Conservation (phyloP, 352 stramenopile genomes). For the Phytopythium helicoides region DNA sequence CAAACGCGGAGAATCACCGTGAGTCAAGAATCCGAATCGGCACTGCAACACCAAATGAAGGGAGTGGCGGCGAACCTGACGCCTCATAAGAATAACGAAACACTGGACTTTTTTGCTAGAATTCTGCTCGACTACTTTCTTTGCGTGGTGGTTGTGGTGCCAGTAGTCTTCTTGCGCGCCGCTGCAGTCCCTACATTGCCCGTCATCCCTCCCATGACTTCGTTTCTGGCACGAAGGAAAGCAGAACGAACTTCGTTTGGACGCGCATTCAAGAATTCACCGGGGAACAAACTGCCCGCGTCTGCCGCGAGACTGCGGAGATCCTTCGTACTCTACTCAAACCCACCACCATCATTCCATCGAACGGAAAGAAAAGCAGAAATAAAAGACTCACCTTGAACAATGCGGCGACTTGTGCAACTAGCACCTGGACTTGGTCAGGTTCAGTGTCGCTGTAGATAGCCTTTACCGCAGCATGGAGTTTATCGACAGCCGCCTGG, state of each 20-base stretch:
- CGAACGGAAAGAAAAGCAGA: too few relatives aligned
- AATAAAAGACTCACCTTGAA: constrained; percentile 87
- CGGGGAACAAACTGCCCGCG: constrained; percentile 65
- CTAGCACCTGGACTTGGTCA: constrained; percentile 51
- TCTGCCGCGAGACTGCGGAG: constrained; percentile 83
- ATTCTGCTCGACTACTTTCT: constrained; percentile 1
- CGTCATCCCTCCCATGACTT: constrained; percentile 28
- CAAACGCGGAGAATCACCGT: not conserved
- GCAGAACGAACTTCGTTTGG: constrained; percentile 46
- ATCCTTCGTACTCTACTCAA: constrained; percentile 69
- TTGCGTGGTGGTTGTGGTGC: not conserved
- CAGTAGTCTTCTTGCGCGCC: constrained; percentile 3
- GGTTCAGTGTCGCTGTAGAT: constrained; percentile 85
- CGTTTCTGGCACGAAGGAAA: constrained; percentile 58
- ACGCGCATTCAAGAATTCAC: constrained; percentile 77
- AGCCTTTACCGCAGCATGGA: constrained; percentile 48
- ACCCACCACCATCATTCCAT: too few relatives aligned
- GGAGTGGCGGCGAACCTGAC: not conserved
- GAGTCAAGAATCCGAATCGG: not conserved
- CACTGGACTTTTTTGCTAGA: not conserved
- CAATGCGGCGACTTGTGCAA: constrained; percentile 47
- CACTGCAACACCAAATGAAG: too few relatives aligned
- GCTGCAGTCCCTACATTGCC: not conserved
- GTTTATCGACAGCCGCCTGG: constrained; percentile 59
- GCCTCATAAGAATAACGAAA: not conserved